Base-by-base conservation (phyloP, 371 early-diverging fungal species). In the Parasitella parasitica region DNA sequence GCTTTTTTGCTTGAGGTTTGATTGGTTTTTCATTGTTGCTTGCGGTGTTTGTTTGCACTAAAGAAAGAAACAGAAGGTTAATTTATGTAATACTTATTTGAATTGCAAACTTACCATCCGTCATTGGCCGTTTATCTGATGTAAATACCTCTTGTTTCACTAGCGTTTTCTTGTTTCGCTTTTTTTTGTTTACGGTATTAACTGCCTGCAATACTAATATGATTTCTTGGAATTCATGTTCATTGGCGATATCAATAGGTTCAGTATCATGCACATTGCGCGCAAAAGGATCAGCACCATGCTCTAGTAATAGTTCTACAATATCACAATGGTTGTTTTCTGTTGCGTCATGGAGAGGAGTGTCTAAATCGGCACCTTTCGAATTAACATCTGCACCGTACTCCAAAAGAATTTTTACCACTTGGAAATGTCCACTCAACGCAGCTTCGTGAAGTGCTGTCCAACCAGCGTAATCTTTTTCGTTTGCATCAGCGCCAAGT, bases 301-400 rank as follows among this genome's bases (percentile, higher is more conserved):
- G 77, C 6, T 71, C 74, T 16, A 92, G 61, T 49, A 92, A 62
- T 6, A 84, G 54, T 30, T 82, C 76, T 0, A 89, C 89, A 4
- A 91, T 86, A 18, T 87, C 85, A 3, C 75, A 62, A 57, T 90
- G 89, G 9, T 83, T 83, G 38, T 91, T 88, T 18, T 87, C 89
- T n/a, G 84, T 84, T 0, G 93, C 92, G 64, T 93, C 93, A 54
- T 93, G 93, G 18, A 94, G 66, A 6, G 94, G 89, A 2, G 94
- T 93, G 32, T 91, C 86, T 26, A 78, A 80, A 54, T 87, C 88
- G 24, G 75, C 79, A 3, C 90, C 92, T 49, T 84, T 79, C 1
- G 84, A 82, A 59, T 89, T 84, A 24, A 84, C 81, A 53, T 89
- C 78, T 1, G 93, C 92, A 16, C 90, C 91, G 61, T 86, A 83